Conservation (phyloP, 768 basidiomycete species). For the Russula sp. region DNA sequence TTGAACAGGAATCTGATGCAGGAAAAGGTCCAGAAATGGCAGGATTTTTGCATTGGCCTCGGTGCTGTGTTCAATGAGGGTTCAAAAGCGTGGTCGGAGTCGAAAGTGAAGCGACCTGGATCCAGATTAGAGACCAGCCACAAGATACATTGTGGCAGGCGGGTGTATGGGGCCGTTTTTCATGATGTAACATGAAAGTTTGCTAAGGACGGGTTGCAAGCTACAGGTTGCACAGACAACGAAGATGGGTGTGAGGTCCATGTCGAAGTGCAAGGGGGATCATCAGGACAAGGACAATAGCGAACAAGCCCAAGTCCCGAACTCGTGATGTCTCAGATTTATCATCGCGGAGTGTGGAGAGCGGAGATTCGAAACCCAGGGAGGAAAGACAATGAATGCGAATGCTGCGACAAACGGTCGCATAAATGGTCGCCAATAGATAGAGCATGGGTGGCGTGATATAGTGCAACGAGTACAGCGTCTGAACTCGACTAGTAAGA, state of each 20-base stretch:
- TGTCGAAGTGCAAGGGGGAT: background rate
- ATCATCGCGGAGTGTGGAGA: slow-evolving; percentile 9
- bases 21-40: background rate
- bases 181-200: background rate
- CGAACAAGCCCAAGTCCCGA: background rate
- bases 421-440: background rate
- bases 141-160: background rate
- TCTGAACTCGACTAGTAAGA: no score
- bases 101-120: background rate
- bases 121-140: background rate
- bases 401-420: background rate
- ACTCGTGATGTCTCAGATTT: slow-evolving; percentile 7
- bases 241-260: background rate
- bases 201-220: background rate
- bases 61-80: background rate
- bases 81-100: slow-evolving; percentile 5
- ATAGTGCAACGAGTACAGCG: background rate
- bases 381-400: background rate
- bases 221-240: background rate
- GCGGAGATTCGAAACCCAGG: background rate
- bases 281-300: background rate
- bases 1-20: background rate
- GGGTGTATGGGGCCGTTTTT: background rate
- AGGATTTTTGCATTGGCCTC: background rate
- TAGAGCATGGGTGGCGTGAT: background rate